These are phyloP conservation scores for Hypholoma fasciculare DNA, from an alignment of 768 basidiomycete genomes.

Conservation along the genomic window DNA sequence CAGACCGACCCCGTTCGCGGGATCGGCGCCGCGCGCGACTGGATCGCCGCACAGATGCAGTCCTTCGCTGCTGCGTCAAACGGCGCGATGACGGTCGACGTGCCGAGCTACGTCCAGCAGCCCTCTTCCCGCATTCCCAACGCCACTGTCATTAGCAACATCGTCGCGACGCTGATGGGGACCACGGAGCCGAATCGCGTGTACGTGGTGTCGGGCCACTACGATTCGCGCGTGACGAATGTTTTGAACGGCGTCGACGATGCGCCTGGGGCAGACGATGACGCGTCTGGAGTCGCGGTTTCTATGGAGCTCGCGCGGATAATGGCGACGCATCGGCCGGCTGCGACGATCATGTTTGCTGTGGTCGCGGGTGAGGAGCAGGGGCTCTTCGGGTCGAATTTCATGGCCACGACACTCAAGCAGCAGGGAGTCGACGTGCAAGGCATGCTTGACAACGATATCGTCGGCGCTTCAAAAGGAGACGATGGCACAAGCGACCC, in stretches of 20 bases:
- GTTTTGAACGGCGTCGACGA: constrained; percentile 41
- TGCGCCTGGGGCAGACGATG: constrained; percentile 54
- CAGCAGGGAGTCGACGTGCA: constrained; percentile 48
- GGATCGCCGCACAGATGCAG: constrained; percentile 50
- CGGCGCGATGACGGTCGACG: constrained; percentile 42
- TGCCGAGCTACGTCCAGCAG: constrained; percentile 45
- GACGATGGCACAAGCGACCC: constrained; percentile 48
- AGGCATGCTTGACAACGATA: constrained; percentile 60
- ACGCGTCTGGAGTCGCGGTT: constrained; percentile 55
- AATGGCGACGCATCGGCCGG: constrained; percentile 45
- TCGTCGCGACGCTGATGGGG: constrained; percentile 50
- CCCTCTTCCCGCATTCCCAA: constrained; percentile 35
- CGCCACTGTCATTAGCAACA: constrained; percentile 50
- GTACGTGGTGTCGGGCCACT: constrained; percentile 56
- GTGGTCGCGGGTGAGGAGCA: constrained; percentile 56
- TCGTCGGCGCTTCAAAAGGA: constrained; percentile 49
- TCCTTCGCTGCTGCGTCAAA: constrained; percentile 36
- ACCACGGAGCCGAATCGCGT: constrained; percentile 49
- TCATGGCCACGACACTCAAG: constrained; percentile 44
- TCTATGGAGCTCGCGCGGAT: constrained; percentile 53
- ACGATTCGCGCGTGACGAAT: constrained; percentile 47
- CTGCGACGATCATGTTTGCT: constrained; percentile 53
- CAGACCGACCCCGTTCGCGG: constrained; percentile 54
- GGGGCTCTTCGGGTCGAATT: constrained; percentile 46
- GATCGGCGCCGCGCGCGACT: constrained; percentile 56